A percentile compares a stretch with the other conserved stretches of the same genome.
These are phyloP conservation scores for Aspergillus fumigatiaffinis DNA, from an alignment of 2,329 filamentous ascomycete species.

Conservation along the genomic window DNA sequence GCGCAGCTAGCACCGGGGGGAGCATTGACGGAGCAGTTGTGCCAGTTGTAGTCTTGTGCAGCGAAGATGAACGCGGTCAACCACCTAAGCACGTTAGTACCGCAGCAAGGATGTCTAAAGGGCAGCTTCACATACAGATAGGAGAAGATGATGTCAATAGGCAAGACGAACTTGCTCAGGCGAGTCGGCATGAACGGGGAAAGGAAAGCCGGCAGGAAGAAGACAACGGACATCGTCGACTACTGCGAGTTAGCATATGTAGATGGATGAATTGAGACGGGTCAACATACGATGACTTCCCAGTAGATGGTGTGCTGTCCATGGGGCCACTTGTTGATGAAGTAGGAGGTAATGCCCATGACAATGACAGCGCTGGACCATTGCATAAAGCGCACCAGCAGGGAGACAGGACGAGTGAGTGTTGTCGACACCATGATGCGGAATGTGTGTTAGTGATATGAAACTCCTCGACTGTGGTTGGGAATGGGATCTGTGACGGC, in stretches of 20 bases:
- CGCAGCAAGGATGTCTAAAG: not conserved
- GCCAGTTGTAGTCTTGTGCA: constrained; percentile 1
- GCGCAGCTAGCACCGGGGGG: not conserved
- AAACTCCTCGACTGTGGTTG: not conserved
- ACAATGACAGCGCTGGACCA: constrained; percentile 23
- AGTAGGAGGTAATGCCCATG: constrained; percentile 20
- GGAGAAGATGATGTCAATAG: not conserved
- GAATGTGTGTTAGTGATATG: not conserved
- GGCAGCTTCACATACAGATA: not conserved
- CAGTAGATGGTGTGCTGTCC: constrained; percentile 20
- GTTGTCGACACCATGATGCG: not conserved
- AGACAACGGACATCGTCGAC: not conserved
- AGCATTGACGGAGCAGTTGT: not conserved
- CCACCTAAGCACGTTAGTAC: not conserved
- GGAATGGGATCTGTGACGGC: no score
- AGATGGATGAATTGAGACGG: not conserved
- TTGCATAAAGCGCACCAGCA: constrained; percentile 11
- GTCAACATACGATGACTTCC: constrained; percentile 19
- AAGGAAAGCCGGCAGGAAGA: not conserved
- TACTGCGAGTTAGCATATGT: not conserved
- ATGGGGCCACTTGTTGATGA: constrained; percentile 15
- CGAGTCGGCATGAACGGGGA: not conserved
- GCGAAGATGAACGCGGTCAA: constrained; percentile 2
- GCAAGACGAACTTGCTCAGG: not conserved
- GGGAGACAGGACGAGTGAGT: not conserved